A percentile compares a stretch with the other conserved stretches of the same genome.
These are phyloP conservation scores for Pezicula neosporulosa DNA, from an alignment of 2,329 filamentous ascomycete species.

Conservation along the genomic window DNA sequence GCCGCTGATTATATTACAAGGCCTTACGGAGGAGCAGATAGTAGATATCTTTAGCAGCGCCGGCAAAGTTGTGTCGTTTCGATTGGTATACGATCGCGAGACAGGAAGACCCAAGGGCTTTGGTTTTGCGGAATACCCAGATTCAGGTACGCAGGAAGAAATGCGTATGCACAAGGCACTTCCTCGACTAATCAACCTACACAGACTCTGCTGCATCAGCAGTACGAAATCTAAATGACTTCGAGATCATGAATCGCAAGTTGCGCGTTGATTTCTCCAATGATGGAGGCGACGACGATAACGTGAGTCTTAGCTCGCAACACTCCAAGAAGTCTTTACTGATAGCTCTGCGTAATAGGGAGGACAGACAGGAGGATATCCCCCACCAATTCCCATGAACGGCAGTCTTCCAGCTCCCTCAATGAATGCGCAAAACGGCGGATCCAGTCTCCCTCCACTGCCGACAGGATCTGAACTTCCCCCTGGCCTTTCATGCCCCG, in stretches of 20 bases:
- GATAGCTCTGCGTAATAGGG: constrained; percentile 13
- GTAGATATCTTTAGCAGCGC: constrained; percentile 88
- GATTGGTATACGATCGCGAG: constrained; percentile 92
- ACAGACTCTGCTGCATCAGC: constrained; percentile 81
- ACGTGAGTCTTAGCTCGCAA: constrained; percentile 13
- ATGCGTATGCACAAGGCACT: constrained; percentile 3
- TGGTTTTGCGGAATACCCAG: constrained; percentile 93
- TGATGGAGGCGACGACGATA: constrained; percentile 68
- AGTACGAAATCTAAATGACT: constrained; percentile 91
- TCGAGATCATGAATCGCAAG: constrained; percentile 92
- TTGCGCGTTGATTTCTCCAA: constrained; percentile 95
- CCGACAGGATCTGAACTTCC: constrained; percentile 83
- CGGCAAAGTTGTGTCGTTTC: constrained; percentile 87
- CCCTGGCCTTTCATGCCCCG: constrained; percentile 76
- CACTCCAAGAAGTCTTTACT: constrained; percentile 1
- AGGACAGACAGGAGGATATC: constrained; percentile 31
- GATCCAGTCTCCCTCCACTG: constrained; percentile 69
- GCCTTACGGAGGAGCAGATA: constrained; percentile 94
- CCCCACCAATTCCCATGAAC: constrained; percentile 23
- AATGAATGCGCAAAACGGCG: constrained; percentile 27
- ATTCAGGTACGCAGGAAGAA: constrained; percentile 59
- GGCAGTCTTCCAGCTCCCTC: constrained; percentile 23
- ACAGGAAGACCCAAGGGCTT: constrained; percentile 94
- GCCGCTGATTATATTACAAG: constrained; percentile 40
- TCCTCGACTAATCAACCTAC: constrained; percentile 2